A percentile compares a stretch with the other conserved stretches of the same genome.
These are phyloP conservation scores for Rhexocercosporidium sp. DNA, from an alignment of 2,329 filamentous ascomycete genomes.

Conservation along the genomic window DNA sequence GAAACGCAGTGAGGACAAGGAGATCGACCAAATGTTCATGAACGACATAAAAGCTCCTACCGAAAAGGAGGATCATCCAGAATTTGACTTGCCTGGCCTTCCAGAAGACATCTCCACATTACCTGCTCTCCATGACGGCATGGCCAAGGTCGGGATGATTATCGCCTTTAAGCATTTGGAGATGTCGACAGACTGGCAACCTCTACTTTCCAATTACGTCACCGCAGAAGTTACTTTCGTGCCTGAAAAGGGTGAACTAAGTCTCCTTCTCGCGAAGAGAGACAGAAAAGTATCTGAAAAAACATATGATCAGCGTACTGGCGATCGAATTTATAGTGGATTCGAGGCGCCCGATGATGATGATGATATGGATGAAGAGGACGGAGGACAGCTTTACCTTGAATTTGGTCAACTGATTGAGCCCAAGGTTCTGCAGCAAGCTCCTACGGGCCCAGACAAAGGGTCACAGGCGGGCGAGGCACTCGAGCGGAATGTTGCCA, in stretches of 20 bases:
- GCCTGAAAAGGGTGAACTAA: constrained; percentile 58
- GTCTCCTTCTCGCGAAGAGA: constrained; percentile 70
- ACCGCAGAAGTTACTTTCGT: constrained; percentile 70
- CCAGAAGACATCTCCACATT: constrained; percentile 62
- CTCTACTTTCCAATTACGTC: constrained; percentile 62
- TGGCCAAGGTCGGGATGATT: constrained; percentile 63
- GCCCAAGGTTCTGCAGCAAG: constrained; percentile 64
- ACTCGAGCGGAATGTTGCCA: constrained; percentile 17
- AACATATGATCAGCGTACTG: constrained; percentile 68
- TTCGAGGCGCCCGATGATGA: constrained; percentile 76
- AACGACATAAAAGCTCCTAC: constrained; percentile 29
- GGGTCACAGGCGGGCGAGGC: constrained; percentile 11
- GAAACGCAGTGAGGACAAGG: constrained; percentile 43
- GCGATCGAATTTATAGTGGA: constrained; percentile 74
- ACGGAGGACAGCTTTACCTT: constrained; percentile 66
- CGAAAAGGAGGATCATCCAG: constrained; percentile 51
- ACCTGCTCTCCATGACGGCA: constrained; percentile 52
- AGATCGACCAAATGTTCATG: constrained; percentile 38
- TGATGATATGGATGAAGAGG: constrained; percentile 56
- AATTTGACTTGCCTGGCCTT: constrained; percentile 67
- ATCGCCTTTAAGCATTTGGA: constrained; percentile 71
- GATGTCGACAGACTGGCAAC: constrained; percentile 68
- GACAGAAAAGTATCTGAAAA: constrained; percentile 66
- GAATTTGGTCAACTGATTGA: constrained; percentile 69
- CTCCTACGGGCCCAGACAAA: constrained; percentile 18